Percentiles rank a stretch among this genome's conserved stretches.
phyloP scores from a whole-genome alignment of 805 yeast genomes.

The Clavispora fructus region DNA sequence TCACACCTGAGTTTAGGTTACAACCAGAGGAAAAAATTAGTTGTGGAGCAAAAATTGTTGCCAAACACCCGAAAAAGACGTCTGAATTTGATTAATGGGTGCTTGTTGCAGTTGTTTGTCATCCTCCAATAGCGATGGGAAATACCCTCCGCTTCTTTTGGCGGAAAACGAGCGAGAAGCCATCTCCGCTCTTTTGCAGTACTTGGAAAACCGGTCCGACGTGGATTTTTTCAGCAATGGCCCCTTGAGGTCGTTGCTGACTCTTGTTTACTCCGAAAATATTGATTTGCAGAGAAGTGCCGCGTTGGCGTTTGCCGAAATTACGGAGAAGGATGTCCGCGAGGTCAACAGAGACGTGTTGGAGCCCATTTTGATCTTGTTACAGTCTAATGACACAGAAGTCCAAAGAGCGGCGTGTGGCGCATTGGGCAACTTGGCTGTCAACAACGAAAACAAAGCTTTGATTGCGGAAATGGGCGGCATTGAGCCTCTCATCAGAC shows the following conservation, averaged over 20 bases:
- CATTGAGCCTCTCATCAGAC: constrained; percentile 89
- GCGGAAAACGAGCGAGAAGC: constrained; percentile 98
- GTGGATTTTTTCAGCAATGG: constrained; percentile 87
- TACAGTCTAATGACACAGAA: constrained; percentile 86
- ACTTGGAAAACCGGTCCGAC: constrained; percentile 78
- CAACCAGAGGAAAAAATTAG: not conserved
- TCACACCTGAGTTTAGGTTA: not conserved
- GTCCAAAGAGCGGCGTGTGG: constrained; percentile 99
- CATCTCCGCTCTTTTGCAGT: constrained; percentile 81
- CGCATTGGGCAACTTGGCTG: constrained; percentile 96
- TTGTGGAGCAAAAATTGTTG: not conserved
- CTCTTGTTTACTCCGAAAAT: constrained; percentile 91
- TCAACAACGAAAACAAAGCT: constrained; percentile 88
- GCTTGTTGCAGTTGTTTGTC: constrained; percentile 38
- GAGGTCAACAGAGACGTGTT: constrained; percentile 86
- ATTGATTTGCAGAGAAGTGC: constrained; percentile 94
- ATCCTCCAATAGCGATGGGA: constrained; percentile 46
- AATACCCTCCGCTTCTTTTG: constrained; percentile 67
- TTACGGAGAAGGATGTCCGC: constrained; percentile 92
- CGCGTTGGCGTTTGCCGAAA: constrained; percentile 96
- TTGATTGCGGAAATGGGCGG: constrained; percentile 98
- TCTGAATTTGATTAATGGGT: constrained; percentile 25
- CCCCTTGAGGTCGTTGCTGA: constrained; percentile 82
- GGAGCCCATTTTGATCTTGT: constrained; percentile 84
- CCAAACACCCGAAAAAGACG: not conserved